phyloP scores from a whole-genome alignment of 306 rosid genomes.

The Hippophae tibetana region DNA sequence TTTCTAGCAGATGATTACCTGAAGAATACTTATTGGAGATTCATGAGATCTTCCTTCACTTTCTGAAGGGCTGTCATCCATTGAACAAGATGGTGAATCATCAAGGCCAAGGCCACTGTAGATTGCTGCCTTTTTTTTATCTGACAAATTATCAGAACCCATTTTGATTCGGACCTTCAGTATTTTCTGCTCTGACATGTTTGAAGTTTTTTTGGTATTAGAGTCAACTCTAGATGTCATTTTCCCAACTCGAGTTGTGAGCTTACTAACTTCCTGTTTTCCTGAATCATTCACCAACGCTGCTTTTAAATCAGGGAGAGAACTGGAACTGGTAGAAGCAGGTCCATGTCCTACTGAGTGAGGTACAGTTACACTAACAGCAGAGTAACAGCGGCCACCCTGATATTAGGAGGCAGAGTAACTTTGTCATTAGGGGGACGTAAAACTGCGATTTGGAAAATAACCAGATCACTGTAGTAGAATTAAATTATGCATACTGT shows the following conservation, averaged over 20 bases:
- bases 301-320: conserved; percentile 42
- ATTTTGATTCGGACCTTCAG: conserved; percentile 83
- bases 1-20: conserved; percentile 53
- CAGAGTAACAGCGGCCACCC: conserved; percentile 55
- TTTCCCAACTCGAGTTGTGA: conserved; percentile 30
- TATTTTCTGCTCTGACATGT: conserved; percentile 59
- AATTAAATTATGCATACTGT: conserved; percentile 8
- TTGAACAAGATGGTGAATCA: conserved; percentile 73
- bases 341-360: conserved; percentile 56
- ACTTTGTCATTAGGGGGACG: conserved; percentile 1
- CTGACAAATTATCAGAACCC: conserved; percentile 67
- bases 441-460: conserved; percentile 16
- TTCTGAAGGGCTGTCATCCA: conserved; percentile 77
- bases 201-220: conserved; percentile 33
- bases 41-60: conserved; percentile 79
- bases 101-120: conserved; percentile 97
- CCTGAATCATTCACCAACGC: conserved; percentile 37
- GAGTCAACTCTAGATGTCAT: conserved; percentile 38
- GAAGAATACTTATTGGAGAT: conserved; percentile 85
- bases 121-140: conserved; percentile 62
- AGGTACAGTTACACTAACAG: conserved; percentile 38
- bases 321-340: conserved; percentile 47
- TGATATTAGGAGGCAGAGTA: conserved; percentile 16
- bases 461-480: conserved; percentile 4
- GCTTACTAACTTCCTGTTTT: conserved; percentile 38